These are phyloP conservation scores for Aspergillus carlsbadensis DNA, from an alignment of 495 filamentous ascomycete species.

Conservation along the genomic window DNA sequence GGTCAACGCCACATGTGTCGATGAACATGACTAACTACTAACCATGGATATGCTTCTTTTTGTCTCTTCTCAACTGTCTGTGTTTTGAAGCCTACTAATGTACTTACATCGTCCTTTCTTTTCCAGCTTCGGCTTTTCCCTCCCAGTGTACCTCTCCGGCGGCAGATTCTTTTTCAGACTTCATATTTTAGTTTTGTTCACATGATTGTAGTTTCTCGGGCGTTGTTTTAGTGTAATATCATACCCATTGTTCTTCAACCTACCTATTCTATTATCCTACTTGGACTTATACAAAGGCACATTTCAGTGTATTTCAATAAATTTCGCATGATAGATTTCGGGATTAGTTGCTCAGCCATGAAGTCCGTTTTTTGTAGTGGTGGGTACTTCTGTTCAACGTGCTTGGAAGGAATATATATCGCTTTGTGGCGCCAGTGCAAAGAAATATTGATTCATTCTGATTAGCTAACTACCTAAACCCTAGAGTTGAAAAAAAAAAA, in stretches of 20 bases:
- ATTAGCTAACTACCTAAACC: too few relatives aligned
- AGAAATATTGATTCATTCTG: too few relatives aligned
- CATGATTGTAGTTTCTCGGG: not conserved
- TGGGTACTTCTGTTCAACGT: too few relatives aligned
- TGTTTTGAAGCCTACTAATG: conserved; percentile 4
- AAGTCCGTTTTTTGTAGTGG: too few relatives aligned
- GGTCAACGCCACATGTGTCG: conserved; percentile 20
- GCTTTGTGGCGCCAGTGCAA: too few relatives aligned
- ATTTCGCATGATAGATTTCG: too few relatives aligned
- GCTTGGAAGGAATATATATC: too few relatives aligned
- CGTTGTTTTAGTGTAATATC: conserved; percentile 1
- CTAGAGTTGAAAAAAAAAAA: too few relatives aligned
- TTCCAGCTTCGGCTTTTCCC: too few relatives aligned
- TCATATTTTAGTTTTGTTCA: not conserved
- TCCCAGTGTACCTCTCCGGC: not conserved
- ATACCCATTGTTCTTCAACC: not conserved
- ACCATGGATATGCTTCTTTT: conserved; percentile 17
- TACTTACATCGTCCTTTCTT: too few relatives aligned
- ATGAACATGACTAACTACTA: not conserved
- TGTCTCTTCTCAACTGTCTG: conserved; percentile 16
- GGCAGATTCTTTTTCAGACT: not conserved
- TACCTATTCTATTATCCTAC: not conserved
- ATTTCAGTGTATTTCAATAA: too few relatives aligned
- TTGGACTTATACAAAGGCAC: too few relatives aligned
- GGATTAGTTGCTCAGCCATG: not conserved